Conservation (phyloP, 139 green algal species). For the Gonium pectorale region DNA sequence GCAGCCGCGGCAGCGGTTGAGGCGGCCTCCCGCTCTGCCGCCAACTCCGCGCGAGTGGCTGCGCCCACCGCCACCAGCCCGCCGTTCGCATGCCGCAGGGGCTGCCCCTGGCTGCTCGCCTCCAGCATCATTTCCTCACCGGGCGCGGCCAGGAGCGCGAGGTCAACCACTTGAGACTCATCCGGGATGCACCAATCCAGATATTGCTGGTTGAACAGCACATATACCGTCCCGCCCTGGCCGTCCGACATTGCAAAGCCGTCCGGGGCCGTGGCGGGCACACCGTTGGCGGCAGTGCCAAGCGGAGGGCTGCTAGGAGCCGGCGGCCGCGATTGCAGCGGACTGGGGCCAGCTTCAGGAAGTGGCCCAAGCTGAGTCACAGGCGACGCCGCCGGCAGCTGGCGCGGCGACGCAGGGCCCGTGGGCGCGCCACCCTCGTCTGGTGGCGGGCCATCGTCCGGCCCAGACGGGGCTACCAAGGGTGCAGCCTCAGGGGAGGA, state of each 20-base stretch:
- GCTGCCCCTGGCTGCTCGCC: neutral
- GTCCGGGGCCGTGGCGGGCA: neutral
- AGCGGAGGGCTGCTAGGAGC: no score
- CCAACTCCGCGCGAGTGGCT: neutral
- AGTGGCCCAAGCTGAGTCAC: no score
- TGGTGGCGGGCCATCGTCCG: no score
- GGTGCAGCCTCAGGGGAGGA: no score
- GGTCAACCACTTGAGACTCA: constrained; percentile 6
- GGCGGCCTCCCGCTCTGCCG: neutral
- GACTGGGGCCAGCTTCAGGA: neutral
- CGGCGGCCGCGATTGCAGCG: neutral
- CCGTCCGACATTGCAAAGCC: constrained; percentile 5
- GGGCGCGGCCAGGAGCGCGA: neutral
- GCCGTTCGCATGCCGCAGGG: neutral
- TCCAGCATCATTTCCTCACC: neutral
- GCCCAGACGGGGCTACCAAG: no score
- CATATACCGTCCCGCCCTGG: neutral
- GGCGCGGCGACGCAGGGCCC: no score
- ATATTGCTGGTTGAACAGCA: constrained; percentile 29
- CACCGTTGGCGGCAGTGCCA: neutral
- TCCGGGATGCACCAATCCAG: neutral
- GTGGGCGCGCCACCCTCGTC: no score
- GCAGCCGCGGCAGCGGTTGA: no score
- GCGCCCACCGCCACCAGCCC: neutral
- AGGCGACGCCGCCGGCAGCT: no score